These are phyloP conservation scores for Euclidium syriacum DNA, from an alignment of 345 rosid genomes.

Conservation along the genomic window DNA sequence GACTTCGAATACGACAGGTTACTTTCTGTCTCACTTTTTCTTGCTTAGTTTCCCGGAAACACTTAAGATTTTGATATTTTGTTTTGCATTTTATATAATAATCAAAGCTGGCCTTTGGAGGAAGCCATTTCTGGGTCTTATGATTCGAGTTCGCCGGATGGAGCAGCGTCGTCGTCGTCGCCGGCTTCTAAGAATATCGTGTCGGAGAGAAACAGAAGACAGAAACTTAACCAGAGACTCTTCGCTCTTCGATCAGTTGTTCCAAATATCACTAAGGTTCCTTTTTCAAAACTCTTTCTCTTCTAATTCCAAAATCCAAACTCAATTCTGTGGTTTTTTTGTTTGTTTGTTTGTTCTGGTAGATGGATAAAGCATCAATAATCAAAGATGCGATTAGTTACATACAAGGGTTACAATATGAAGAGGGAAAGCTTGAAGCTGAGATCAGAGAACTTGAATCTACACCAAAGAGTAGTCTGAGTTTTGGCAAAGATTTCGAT, in stretches of 20 bases:
- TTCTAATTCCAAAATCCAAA: not conserved
- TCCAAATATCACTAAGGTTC: slow-evolving; percentile 89
- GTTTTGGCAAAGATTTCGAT: slow-evolving; percentile 41
- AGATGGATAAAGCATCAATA: slow-evolving; percentile 99
- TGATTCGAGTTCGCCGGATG: slow-evolving; percentile 97
- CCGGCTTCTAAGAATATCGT: slow-evolving; percentile 82
- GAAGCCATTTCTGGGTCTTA: slow-evolving; percentile 53
- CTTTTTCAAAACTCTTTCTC: not conserved
- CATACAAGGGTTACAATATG: slow-evolving; percentile 76
- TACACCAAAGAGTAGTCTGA: slow-evolving; percentile 31
- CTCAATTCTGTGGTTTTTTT: not conserved
- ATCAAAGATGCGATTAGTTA: slow-evolving; percentile 90
- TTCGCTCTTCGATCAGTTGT: slow-evolving; percentile 90
- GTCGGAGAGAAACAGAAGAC: slow-evolving; percentile 86
- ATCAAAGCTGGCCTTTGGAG: slow-evolving; percentile 50
- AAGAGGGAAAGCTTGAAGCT: slow-evolving; percentile 58
- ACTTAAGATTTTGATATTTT: not conserved
- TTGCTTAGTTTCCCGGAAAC: not conserved
- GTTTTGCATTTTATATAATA: not conserved
- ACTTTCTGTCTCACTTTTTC: not conserved
- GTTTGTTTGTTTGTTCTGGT: not conserved
- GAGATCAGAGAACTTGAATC: slow-evolving; percentile 83
- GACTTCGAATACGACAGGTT: slow-evolving; percentile 50
- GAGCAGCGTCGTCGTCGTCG: slow-evolving; percentile 64
- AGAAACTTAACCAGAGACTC: slow-evolving; percentile 82